phyloP scores from a whole-genome alignment of 176 grass and related monocot genomes.

The Triticum urartu region DNA sequence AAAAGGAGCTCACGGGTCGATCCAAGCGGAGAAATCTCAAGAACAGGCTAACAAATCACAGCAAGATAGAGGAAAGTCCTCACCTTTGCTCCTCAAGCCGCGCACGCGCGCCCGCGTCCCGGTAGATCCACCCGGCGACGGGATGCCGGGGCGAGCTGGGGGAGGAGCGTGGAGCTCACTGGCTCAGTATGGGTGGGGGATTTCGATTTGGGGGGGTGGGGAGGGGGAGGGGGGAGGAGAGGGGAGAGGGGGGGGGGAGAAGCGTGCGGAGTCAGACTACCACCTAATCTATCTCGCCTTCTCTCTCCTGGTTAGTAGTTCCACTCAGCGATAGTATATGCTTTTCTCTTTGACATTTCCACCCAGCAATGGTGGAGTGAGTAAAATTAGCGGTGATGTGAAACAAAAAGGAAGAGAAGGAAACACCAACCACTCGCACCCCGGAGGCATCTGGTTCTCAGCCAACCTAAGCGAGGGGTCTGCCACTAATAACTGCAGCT shows the following conservation, averaged over 20 bases:
- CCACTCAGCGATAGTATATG: slow-evolving; percentile 18
- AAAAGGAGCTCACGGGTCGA: neutral
- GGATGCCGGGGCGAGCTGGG: neutral
- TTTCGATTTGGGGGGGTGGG: neutral
- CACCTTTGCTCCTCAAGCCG: slow-evolving; percentile 17
- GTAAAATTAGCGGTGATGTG: neutral
- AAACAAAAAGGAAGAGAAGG: slow-evolving; percentile 36
- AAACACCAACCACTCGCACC: slow-evolving; percentile 83
- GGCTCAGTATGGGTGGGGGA: neutral
- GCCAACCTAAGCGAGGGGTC: slow-evolving; percentile 63
- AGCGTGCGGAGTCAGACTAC: slow-evolving; percentile 18
- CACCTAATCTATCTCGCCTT: slow-evolving; percentile 14
- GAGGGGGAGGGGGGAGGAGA: neutral
- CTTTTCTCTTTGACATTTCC: slow-evolving; percentile 8
- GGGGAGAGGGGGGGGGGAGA: neutral
- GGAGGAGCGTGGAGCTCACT: slow-evolving; percentile 18
- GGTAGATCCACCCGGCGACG: slow-evolving; percentile 29
- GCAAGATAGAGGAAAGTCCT: neutral
- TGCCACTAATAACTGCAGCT: slow-evolving; percentile 16
- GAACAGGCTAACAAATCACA: slow-evolving; percentile 15
- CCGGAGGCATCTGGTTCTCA: slow-evolving; percentile 90
- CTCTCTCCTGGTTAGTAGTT: slow-evolving; percentile 20
- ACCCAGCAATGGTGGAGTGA: neutral
- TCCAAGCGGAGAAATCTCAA: neutral
- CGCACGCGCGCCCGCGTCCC: neutral